Base-by-base conservation (phyloP, 345 rosid genomes). In the Brassica nigra region DNA sequence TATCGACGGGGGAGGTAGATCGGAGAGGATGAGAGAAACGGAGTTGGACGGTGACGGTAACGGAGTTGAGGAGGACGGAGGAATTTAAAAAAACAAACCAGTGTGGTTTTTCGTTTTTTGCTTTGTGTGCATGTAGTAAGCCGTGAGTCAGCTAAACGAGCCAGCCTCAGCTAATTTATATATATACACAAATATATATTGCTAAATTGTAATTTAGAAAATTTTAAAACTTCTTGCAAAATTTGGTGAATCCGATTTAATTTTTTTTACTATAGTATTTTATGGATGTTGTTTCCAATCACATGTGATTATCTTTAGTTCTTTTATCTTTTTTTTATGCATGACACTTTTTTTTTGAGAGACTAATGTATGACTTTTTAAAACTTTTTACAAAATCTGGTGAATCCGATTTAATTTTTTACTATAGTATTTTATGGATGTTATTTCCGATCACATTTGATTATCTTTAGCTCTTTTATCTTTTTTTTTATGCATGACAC, bases 1-100 rank as follows among this genome's bases (percentile, higher is more conserved):
- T n/a, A 47, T 23, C 66, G 65, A 27, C 77, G 83, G 64, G 55
- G 55, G 70, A 71, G 73, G 14, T 66, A 16, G 69, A 71, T 65
- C 80, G 74, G 80, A 52, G 75, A 74, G 71, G 79, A 69, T 74
- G 79, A 49, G 58, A 52, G 34, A 39, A 70, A 80, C 58, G 62
- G 62, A 27, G 44, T 44, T 64, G 69, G 66, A 80, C 72, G 68
- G 76, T 75, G 55, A 80, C 82, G 82, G 82, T 68, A 8, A 74
- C 75, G 78, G 83, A 73, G 54, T 62, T 71, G 71, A 59, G 29
- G 15, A 66, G 67, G 23, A 72, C 76, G 62, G 68, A 81, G 80
- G 58, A 57, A 58, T 80, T 69, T 23, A 3, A 54, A 63, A 37
- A 37, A 63, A 54, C 14, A 16, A 70, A 65, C 30, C 80, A 69